A percentile compares a stretch with the other conserved stretches of the same genome.
These are phyloP conservation scores for Diaporthe ilicicola DNA, from an alignment of 2,329 filamentous ascomycete genomes.

Conservation along the genomic window DNA sequence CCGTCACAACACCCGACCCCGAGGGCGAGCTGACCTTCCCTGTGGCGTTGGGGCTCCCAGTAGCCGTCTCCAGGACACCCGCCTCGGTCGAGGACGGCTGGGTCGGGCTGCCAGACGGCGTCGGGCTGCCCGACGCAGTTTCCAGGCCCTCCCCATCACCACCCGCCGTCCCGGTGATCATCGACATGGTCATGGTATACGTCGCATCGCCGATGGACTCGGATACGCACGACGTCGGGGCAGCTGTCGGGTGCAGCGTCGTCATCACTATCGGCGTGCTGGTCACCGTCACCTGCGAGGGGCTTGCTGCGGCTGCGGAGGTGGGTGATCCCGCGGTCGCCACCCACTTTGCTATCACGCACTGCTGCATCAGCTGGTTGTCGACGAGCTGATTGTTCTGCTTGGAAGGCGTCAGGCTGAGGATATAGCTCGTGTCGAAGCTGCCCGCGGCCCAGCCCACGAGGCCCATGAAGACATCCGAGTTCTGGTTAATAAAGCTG, in stretches of 20 bases:
- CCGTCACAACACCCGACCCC: background rate
- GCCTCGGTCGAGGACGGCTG: background rate
- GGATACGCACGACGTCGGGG: background rate
- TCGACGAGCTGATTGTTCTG: slow-evolving; percentile 46
- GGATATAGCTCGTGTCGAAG: slow-evolving; percentile 51
- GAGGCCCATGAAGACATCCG: slow-evolving; percentile 56
- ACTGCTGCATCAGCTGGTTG: slow-evolving; percentile 52
- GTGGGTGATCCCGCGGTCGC: background rate
- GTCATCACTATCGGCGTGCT: slow-evolving; percentile 18
- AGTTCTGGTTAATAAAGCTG: slow-evolving; percentile 53
- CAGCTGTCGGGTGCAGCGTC: background rate
- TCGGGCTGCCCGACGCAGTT: background rate
- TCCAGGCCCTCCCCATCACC: background rate
- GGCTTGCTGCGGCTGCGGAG: background rate
- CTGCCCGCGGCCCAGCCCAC: slow-evolving; percentile 57
- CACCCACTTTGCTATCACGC: slow-evolving; percentile 49
- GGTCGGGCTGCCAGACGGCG: background rate
- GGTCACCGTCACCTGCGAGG: slow-evolving; percentile 9
- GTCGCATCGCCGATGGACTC: background rate
- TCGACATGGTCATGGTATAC: slow-evolving; percentile 1
- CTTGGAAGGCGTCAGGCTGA: slow-evolving; percentile 52
- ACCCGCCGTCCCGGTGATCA: background rate
- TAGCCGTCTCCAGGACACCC: background rate
- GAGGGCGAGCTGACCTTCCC: background rate
- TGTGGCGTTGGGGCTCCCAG: background rate